Conservation (phyloP, 2,329 filamentous ascomycete species). For the Aureobasidium lini region DNA sequence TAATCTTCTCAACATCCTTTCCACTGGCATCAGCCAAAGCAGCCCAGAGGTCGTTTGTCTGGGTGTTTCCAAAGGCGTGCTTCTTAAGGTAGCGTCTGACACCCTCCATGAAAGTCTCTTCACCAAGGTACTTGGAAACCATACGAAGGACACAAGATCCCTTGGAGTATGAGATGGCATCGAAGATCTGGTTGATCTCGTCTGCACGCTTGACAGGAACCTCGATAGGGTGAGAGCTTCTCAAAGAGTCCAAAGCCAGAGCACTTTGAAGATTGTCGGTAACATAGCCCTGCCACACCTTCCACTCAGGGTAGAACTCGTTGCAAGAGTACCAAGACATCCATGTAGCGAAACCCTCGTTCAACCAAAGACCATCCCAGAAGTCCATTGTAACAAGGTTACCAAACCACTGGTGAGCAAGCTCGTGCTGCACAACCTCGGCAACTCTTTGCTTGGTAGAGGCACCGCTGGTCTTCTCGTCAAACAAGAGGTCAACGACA, state of each 20-base stretch:
- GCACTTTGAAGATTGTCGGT: constrained; percentile 87
- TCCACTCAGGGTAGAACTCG: constrained; percentile 94
- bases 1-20: constrained; percentile 81
- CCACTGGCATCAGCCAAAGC: constrained; percentile 82
- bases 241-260: constrained; percentile 77
- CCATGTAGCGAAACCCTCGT: constrained; percentile 86
- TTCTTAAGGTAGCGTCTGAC: constrained; percentile 88
- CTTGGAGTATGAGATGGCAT: constrained; percentile 95
- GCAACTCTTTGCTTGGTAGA: constrained; percentile 87
- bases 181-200: constrained; percentile 97
- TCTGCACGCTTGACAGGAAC: constrained; percentile 92
- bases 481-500: constrained; percentile 81
- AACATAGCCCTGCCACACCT: constrained; percentile 93
- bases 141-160: constrained; percentile 92
- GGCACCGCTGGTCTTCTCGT: constrained; percentile 85
- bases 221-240: constrained; percentile 94
- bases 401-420: constrained; percentile 97
- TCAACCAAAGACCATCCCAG: constrained; percentile 89
- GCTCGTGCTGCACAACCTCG: constrained; percentile 91
- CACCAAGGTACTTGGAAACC: constrained; percentile 92
- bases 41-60: constrained; percentile 84
- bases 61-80: constrained; percentile 92
- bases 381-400: constrained; percentile 98
- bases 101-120: constrained; percentile 87
- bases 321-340: constrained; percentile 95